phyloP scores from a whole-genome alignment of 257 asterid species.

The Petunia secreta region DNA sequence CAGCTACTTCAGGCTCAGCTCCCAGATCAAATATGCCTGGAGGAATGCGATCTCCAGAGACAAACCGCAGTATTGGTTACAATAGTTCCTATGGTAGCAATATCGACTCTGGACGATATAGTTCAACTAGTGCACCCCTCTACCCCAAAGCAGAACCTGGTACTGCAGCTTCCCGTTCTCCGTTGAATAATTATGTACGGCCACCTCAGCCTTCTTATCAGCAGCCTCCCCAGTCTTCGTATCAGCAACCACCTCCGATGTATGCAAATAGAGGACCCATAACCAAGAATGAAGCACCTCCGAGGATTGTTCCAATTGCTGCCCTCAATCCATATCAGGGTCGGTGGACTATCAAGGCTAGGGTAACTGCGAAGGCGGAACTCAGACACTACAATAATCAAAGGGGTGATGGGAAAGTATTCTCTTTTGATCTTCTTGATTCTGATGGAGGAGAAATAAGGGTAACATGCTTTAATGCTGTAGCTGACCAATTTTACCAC shows the following conservation, averaged over 20 bases:
- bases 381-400: conserved; percentile 72
- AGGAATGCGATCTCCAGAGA: conserved; percentile 46
- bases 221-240: conserved; percentile 51
- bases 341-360: conserved; percentile 92
- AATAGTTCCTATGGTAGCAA: conserved; percentile 47
- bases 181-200: conserved; percentile 56
- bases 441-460: conserved; percentile 91
- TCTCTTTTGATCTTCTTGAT: conserved; percentile 93
- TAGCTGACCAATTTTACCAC: conserved; percentile 71
- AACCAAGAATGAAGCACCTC: conserved; percentile 78
- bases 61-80: conserved; percentile 41
- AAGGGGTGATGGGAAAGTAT: conserved; percentile 92
- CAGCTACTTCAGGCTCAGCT: conserved; percentile 37
- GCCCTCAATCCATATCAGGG: conserved; percentile 84
- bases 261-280: conserved; percentile 83
- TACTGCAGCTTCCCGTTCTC: conserved; percentile 49
- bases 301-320: conserved; percentile 79
- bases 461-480: conserved; percentile 91
- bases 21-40: conserved; percentile 51
- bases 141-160: conserved; percentile 53
- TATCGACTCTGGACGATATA: conserved; percentile 47
- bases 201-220: conserved; percentile 65
- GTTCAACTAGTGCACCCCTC: conserved; percentile 37
- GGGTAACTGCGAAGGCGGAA: conserved; percentile 83
- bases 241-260: conserved; percentile 67